These are phyloP conservation scores for Aspergillus ostianus DNA, from an alignment of 495 filamentous ascomycete genomes.

Conservation along the genomic window DNA sequence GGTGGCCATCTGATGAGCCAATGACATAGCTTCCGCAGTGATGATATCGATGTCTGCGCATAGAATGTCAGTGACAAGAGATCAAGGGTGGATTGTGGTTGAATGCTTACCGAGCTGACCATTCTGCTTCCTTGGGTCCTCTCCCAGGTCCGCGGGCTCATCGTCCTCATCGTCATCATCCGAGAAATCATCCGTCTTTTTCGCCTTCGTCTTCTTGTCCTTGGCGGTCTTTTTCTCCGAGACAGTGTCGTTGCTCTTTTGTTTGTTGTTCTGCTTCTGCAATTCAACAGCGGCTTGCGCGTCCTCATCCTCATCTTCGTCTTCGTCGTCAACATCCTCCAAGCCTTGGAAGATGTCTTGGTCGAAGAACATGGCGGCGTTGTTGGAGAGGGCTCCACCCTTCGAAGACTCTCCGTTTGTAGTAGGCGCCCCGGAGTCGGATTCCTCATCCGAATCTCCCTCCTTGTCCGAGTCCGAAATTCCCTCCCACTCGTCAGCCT, in stretches of 20 bases:
- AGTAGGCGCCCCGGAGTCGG: conserved; percentile 49
- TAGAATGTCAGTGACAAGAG: conserved; percentile 28
- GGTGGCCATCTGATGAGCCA: conserved; percentile 88
- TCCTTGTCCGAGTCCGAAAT: conserved; percentile 69
- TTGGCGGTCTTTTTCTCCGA: conserved; percentile 18
- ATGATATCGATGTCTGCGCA: conserved; percentile 89
- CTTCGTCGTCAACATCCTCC: conserved; percentile 47
- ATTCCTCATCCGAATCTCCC: conserved; percentile 55
- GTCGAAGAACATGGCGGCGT: conserved; percentile 85
- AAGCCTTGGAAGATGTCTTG: conserved; percentile 93
- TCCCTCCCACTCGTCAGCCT: conserved; percentile 88
- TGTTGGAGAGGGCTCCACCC: conserved; percentile 65
- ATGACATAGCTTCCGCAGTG: conserved; percentile 96
- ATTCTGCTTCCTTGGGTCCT: conserved; percentile 55
- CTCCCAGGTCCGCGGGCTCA: conserved; percentile 55
- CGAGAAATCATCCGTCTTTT: conserved; percentile 34
- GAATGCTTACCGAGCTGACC: conserved; percentile 61
- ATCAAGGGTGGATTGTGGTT: not conserved
- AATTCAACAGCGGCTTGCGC: conserved; percentile 44
- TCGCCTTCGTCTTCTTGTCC: conserved; percentile 16
- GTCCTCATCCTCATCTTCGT: conserved; percentile 36
- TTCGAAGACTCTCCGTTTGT: conserved; percentile 43
- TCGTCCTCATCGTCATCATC: conserved; percentile 57
- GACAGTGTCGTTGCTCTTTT: conserved; percentile 7
- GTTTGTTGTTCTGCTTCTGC: conserved; percentile 36